A percentile compares a stretch with the other conserved stretches of the same genome.
Conservation (phyloP, 2,329 filamentous ascomycete genomes). For the Clonostachys byssicola region DNA sequence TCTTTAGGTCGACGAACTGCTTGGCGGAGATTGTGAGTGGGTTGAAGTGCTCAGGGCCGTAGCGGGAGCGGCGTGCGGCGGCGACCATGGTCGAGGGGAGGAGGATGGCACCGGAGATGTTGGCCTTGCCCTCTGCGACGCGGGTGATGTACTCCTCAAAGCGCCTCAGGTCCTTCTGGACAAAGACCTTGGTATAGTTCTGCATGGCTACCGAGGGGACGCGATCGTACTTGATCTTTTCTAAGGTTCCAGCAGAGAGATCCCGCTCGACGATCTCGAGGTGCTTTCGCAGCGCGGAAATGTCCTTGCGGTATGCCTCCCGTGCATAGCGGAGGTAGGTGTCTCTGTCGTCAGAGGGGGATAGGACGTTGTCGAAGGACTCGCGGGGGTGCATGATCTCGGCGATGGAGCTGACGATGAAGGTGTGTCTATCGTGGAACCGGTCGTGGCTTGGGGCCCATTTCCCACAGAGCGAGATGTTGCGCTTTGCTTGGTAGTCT, state of each 20-base stretch:
- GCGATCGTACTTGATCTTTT: constrained; percentile 50
- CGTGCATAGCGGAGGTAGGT: constrained; percentile 49
- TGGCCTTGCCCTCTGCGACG: constrained; percentile 40
- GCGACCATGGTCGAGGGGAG: constrained; percentile 44
- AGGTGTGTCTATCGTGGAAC: constrained; percentile 56
- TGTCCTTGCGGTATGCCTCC: constrained; percentile 45
- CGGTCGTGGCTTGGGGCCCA: constrained; percentile 52
- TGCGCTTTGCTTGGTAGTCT: constrained; percentile 30
- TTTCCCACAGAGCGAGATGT: constrained; percentile 53
- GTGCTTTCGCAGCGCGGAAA: constrained; percentile 47
- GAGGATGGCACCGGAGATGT: constrained; percentile 52
- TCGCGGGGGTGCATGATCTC: constrained; percentile 43
- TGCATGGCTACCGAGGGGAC: constrained; percentile 55
- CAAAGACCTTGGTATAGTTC: constrained; percentile 42
- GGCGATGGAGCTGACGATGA: constrained; percentile 51
- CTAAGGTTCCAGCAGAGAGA: constrained; percentile 37
- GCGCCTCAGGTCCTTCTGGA: constrained; percentile 40
- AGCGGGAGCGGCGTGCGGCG: neutral
- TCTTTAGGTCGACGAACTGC: constrained; percentile 18
- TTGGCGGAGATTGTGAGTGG: constrained; percentile 1
- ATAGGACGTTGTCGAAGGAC: constrained; percentile 17
- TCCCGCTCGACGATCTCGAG: constrained; percentile 49
- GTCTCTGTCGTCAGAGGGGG: constrained; percentile 34
- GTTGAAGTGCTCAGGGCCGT: neutral
- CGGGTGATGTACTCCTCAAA: constrained; percentile 45